These are phyloP conservation scores for Puccinia horiana DNA, from an alignment of 1,284 basidiomycete genomes.

Conservation along the genomic window DNA sequence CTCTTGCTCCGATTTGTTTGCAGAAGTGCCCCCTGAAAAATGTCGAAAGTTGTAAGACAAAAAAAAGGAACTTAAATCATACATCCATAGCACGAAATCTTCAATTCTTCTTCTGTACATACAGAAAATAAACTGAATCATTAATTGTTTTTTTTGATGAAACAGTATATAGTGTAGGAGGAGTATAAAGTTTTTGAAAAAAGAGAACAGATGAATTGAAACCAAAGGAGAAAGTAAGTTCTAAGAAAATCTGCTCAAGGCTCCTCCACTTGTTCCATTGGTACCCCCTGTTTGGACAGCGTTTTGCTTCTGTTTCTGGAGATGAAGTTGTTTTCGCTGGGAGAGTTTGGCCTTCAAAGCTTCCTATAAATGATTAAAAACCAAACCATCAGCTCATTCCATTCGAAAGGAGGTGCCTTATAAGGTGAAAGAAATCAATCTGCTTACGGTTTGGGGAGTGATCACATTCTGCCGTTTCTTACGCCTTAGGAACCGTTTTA, in stretches of 20 bases:
- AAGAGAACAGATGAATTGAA: too few relatives aligned
- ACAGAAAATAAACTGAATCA: neutral
- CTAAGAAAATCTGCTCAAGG: slow-evolving; percentile 29
- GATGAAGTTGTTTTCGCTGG: slow-evolving; percentile 11
- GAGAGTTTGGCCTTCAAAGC: slow-evolving; percentile 18
- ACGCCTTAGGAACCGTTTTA: slow-evolving; percentile 72
- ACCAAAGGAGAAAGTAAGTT: neutral
- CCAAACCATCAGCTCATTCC: neutral
- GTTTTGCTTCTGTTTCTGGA: slow-evolving; percentile 21
- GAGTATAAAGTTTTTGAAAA: too few relatives aligned
- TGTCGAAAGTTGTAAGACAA: neutral
- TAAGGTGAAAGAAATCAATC: neutral
- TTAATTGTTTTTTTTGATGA: neutral
- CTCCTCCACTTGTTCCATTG: neutral
- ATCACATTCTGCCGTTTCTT: slow-evolving; percentile 46
- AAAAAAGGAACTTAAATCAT: neutral
- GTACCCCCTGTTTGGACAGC: neutral
- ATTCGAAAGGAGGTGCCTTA: neutral
- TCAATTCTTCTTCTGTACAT: neutral
- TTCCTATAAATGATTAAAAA: slow-evolving; percentile 1
- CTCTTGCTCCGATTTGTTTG: too few relatives aligned
- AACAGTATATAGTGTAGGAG: too few relatives aligned
- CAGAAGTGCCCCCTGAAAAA: neutral
- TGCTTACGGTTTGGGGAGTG: slow-evolving; percentile 41
- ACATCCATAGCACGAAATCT: neutral